Evolutionary conservation across 1,284 basidiomycete species (phyloP), one percentile per base, ranked within the genome.

Genomic region (Sanguinoderma infundibulare): DNA sequence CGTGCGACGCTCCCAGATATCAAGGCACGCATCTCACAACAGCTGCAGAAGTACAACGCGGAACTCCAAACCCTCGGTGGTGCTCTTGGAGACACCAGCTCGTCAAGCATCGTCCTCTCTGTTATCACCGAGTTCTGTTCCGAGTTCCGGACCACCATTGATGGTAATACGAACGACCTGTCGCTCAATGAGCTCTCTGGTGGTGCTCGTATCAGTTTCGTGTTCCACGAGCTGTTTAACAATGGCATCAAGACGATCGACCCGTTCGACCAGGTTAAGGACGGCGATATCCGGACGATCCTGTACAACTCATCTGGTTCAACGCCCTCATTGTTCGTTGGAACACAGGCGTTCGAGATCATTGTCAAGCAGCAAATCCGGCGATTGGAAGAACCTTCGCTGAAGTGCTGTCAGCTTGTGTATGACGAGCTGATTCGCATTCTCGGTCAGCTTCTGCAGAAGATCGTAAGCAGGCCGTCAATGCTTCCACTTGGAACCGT

Each of bases 331-430:
- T 83, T 99, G 17, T 98, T 99, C 73, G 96, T 98, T 53, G 95
- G 96, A 22, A 97, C 97, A 0, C 90, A 93, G 62, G 97, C 97
- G 1, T 98, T 98, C 69, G 96, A 98, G 75, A 92, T 96, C 62
- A 98, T 98, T 70, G 95, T 98, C 70, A 99, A 98, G 81, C 95
- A 98, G 75, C 97, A 99, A 77, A 99, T 99, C 76, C 92, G 96
- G 77, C 87, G 97, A 51, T 80, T 99, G 55, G 97, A 98, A 73
- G 97, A 98, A 14, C 97, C 97, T 4, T 84, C 87, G 63, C 78
- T 98, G 70, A 96, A 96, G 74, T 98, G 97, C 73, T 96, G 94
- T 70, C 89, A 95, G 67, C 83, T 98, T 57, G 92, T 98, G 1
- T 98, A 98, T 70, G 97, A 98, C 72, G 97, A 98, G 75, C 84